phyloP scores from a whole-genome alignment of 208 protist species.

The Wallacemonas sp. region DNA sequence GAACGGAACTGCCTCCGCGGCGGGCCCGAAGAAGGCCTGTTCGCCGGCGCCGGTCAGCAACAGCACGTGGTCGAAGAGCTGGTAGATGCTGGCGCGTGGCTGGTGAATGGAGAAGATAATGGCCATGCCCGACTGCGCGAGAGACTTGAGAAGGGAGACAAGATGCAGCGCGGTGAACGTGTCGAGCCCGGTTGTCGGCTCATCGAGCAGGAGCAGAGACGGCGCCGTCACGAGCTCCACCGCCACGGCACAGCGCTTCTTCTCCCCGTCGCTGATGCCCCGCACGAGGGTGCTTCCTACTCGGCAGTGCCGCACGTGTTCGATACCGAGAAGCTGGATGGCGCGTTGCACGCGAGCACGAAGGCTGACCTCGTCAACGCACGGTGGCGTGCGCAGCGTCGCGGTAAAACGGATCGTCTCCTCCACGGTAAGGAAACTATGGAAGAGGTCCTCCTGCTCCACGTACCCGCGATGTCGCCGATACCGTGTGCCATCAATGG shows the following conservation, averaged over 20 bases:
- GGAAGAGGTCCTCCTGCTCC: conserved; percentile 77
- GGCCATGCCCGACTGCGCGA: conserved; percentile 38
- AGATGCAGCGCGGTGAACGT: conserved; percentile 71
- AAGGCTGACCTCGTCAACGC: conserved; percentile 14
- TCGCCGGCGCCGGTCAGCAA: conserved; percentile 75
- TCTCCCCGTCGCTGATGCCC: conserved; percentile 74
- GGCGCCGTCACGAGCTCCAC: conserved; percentile 65
- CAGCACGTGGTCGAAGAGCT: conserved; percentile 70
- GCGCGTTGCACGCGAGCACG: conserved; percentile 13
- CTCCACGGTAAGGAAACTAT: conserved; percentile 59
- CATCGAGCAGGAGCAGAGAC: conserved; percentile 71
- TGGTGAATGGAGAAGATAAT: conserved; percentile 82
- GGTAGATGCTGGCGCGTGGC: conserved; percentile 56
- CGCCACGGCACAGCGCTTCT: conserved; percentile 68
- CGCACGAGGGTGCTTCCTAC: conserved; percentile 51
- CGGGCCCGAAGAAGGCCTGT: conserved; percentile 81
- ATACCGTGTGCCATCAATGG: conserved; percentile 22
- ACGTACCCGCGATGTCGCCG: conserved; percentile 65
- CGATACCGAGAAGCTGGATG: conserved; percentile 49
- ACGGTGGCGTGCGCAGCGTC: conserved; percentile 43
- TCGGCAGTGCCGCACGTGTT: conserved; percentile 32
- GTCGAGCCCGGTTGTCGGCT: conserved; percentile 87
- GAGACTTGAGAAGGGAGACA: conserved; percentile 38
- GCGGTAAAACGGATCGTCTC: conserved; percentile 74
- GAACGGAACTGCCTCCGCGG: conserved; percentile 45